Evolutionary conservation across 2,329 filamentous ascomycete species (phyloP).

Genomic region (Colletotrichum tabaci): DNA sequence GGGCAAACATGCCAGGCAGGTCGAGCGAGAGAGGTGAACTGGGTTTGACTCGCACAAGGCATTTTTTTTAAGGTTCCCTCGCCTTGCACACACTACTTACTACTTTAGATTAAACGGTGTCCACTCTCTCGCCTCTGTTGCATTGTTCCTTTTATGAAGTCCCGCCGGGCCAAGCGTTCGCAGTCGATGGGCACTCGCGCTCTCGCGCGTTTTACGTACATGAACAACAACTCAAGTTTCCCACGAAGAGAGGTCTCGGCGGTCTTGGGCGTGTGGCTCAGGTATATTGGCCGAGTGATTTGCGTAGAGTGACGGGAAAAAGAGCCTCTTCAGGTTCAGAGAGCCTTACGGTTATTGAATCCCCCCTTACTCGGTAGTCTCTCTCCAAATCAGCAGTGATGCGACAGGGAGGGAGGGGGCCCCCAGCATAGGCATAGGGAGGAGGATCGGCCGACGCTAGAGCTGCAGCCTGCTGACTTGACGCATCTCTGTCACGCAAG

Average conservation of each 20-base stretch:
- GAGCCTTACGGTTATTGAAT: background rate
- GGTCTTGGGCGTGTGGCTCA: background rate
- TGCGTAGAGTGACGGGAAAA: background rate
- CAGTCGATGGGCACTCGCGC: background rate
- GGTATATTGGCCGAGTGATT: constrained; percentile 2
- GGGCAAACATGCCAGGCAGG: background rate
- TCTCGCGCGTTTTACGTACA: background rate
- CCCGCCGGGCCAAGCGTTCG: constrained; percentile 24
- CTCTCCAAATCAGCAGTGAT: background rate
- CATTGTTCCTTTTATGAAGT: background rate
- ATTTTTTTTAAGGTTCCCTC: constrained; percentile 25
- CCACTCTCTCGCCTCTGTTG: constrained; percentile 8
- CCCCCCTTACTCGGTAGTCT: background rate
- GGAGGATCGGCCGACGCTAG: background rate
- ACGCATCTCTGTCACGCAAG: background rate
- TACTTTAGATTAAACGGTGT: background rate
- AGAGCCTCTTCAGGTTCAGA: background rate
- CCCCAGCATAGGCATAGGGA: background rate
- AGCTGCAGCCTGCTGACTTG: background rate
- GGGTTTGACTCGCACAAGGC: constrained; percentile 21
- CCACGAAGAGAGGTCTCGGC: background rate
- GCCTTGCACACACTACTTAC: background rate
- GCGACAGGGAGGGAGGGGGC: background rate
- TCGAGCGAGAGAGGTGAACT: too few relatives aligned
- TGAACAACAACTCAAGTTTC: background rate